Base-by-base conservation (phyloP, 164 flowering plant species). In the Pachysandra terminalis region DNA sequence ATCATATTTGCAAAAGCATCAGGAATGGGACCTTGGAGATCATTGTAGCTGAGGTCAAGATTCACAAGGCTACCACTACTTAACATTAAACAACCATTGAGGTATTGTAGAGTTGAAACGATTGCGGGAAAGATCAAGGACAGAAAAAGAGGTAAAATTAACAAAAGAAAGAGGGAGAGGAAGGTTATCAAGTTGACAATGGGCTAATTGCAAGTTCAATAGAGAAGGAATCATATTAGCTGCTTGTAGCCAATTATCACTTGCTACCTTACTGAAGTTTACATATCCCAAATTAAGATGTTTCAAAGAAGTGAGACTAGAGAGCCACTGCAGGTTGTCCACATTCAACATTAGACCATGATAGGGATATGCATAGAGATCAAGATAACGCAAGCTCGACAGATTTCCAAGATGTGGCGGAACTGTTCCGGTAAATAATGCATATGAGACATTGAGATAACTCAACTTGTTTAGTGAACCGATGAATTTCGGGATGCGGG, bases 11-110 rank as follows among this genome's bases (percentile, higher is more conserved):
- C 61, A 66, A 72, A 66, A 4, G 26, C 45, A 37, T 66, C 70
- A 14, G 66, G 27, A 60, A 72, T 24, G 40, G 51, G 19, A 19
- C 74, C 77, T 19, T 26, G 53, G 19, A 71, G 64, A 27, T 15
- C 35, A 25, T 71, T 71, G 24, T 24, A 0, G 9, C 59, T 27
- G 28, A 72, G 60, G 15, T 65, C 45, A 25, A 72, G 69, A 37
- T 35, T 19, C 15, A 10, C 41, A 53, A 72, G 74, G 19, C n/a
- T 45, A 22, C 37, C 5, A 24, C 26, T 32, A n/a, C n/a, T n/a
- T n/a, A 9, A 59, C 1, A 41, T 51, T 59, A n/a, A 40, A 71
- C 56, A 71, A 32, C 74, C 74, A 71, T n/a, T 28, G n/a, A n/a
- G 74, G 74, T 17, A 71, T 22, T 19, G 60, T 10, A 6, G 74